These are phyloP conservation scores for Mycena floridula DNA, from an alignment of 768 basidiomycete species.

Conservation along the genomic window DNA sequence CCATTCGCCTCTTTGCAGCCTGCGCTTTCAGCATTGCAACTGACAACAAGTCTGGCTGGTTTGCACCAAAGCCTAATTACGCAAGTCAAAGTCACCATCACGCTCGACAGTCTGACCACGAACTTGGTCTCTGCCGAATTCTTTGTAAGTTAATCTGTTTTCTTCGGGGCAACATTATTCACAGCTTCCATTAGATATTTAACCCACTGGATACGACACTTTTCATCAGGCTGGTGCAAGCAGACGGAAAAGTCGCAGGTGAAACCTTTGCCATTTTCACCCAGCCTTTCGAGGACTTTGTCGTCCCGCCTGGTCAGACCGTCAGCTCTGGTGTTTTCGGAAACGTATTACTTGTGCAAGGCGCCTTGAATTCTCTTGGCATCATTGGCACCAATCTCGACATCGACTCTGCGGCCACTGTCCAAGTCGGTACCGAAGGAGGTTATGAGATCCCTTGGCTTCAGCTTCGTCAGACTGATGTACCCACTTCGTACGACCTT, in stretches of 20 bases:
- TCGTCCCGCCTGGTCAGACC: slow-evolving; percentile 50
- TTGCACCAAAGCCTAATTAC: no score
- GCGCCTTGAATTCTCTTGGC: slow-evolving; percentile 46
- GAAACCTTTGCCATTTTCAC: slow-evolving; percentile 53
- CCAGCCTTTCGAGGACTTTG: slow-evolving; percentile 46
- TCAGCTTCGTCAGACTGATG: slow-evolving; percentile 45
- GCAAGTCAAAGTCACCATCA: slow-evolving; percentile 47
- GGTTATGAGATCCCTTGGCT: slow-evolving; percentile 67
- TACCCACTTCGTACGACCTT: slow-evolving; percentile 46
- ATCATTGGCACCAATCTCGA: slow-evolving; percentile 59
- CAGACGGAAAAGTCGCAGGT: slow-evolving; percentile 46
- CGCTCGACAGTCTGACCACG: slow-evolving; percentile 38
- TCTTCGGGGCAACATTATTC: not conserved
- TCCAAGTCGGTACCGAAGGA: slow-evolving; percentile 38
- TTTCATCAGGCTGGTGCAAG: slow-evolving; percentile 50
- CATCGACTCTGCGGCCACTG: slow-evolving; percentile 41
- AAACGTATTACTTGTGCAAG: slow-evolving; percentile 55
- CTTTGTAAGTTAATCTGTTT: slow-evolving; percentile 41
- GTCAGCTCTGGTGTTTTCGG: slow-evolving; percentile 55
- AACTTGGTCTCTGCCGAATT: slow-evolving; percentile 52
- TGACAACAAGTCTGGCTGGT: slow-evolving; percentile 46
- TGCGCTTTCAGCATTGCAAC: slow-evolving; percentile 46
- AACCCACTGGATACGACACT: slow-evolving; percentile 58
- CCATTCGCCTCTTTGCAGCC: slow-evolving; percentile 55
- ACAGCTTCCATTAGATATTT: slow-evolving; percentile 24